phyloP scores from a whole-genome alignment of 495 filamentous ascomycete species.

The Lepidopterella palustris region DNA sequence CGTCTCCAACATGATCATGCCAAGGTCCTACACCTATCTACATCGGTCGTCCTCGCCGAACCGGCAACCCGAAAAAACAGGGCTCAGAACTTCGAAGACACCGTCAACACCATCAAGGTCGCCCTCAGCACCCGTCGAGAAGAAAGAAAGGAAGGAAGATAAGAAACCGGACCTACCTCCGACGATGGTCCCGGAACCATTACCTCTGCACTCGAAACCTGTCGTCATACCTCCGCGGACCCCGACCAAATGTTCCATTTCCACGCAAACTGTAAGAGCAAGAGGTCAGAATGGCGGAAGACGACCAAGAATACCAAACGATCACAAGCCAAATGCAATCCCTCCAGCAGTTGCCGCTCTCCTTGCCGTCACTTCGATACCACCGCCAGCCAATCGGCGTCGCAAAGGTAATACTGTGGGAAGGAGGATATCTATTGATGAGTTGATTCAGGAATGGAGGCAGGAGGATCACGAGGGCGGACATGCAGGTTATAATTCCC shows the following conservation, averaged over 20 bases:
- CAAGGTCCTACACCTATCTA: conserved; percentile 23
- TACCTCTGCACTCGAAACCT: conserved; percentile 18
- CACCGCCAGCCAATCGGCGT: conserved; percentile 29
- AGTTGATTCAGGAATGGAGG: conserved; percentile 39
- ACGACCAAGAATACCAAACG: conserved; percentile 1
- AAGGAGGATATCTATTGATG: conserved; percentile 36
- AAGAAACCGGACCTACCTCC: not conserved
- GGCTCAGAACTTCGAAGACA: conserved; percentile 8
- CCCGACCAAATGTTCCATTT: conserved; percentile 5
- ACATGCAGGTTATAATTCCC: conserved; percentile 26
- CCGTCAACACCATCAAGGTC: not conserved
- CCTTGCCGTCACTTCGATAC: conserved; percentile 41
- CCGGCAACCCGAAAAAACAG: conserved; percentile 18
- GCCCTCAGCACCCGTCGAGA: not conserved
- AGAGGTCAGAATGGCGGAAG: conserved; percentile 27
- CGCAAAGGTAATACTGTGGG: conserved; percentile 12
- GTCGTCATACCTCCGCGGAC: conserved; percentile 29
- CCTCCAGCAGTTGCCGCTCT: conserved; percentile 42
- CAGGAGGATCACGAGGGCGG: conserved; percentile 27
- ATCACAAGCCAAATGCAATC: conserved; percentile 34
- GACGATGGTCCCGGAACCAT: conserved; percentile 3
- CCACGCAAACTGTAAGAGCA: conserved; percentile 24
- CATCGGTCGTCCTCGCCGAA: conserved; percentile 9
- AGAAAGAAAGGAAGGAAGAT: conserved; percentile 1
- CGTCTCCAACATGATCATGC: conserved; percentile 26